Conservation (phyloP, 495 filamentous ascomycete genomes). For the Hypoxylon subgilvum region DNA sequence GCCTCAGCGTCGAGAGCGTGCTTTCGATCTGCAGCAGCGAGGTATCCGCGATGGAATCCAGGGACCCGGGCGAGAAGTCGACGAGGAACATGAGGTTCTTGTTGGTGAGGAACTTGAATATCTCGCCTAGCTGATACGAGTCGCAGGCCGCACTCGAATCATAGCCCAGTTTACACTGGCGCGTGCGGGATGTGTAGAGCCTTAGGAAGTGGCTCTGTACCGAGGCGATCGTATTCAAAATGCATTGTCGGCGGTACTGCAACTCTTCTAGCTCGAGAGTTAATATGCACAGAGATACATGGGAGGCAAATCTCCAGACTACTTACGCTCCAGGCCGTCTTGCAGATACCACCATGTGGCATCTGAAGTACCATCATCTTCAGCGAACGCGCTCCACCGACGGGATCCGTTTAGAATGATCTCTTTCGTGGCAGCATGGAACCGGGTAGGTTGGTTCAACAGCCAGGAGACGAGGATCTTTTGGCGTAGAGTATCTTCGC, state of each 20-base stretch:
- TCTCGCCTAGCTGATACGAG: slow-evolving; percentile 84
- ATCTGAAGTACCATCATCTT: slow-evolving; percentile 41
- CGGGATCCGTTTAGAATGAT: slow-evolving; percentile 71
- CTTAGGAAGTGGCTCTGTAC: slow-evolving; percentile 74
- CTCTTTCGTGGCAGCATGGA: slow-evolving; percentile 60
- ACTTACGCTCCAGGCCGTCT: slow-evolving; percentile 71
- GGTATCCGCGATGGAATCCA: slow-evolving; percentile 41
- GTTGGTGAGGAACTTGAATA: slow-evolving; percentile 75
- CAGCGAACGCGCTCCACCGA: slow-evolving; percentile 60
- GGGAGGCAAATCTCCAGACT: not conserved
- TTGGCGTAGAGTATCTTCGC: slow-evolving; percentile 66
- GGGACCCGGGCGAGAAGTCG: slow-evolving; percentile 47
- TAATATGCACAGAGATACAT: slow-evolving; percentile 16
- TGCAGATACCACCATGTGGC: slow-evolving; percentile 78
- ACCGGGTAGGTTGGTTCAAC: slow-evolving; percentile 59
- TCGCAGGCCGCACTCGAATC: slow-evolving; percentile 78
- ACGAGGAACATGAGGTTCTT: slow-evolving; percentile 58
- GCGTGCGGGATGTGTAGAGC: slow-evolving; percentile 65
- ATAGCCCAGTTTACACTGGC: slow-evolving; percentile 79
- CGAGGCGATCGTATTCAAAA: slow-evolving; percentile 78
- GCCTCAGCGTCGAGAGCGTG: slow-evolving; percentile 45
- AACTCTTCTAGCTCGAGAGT: slow-evolving; percentile 65
- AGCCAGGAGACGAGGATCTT: slow-evolving; percentile 67
- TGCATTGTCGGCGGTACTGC: slow-evolving; percentile 68
- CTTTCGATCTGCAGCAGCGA: slow-evolving; percentile 44